Conservation (phyloP, 1,284 basidiomycete species). For the Apiotrichum gracile region DNA sequence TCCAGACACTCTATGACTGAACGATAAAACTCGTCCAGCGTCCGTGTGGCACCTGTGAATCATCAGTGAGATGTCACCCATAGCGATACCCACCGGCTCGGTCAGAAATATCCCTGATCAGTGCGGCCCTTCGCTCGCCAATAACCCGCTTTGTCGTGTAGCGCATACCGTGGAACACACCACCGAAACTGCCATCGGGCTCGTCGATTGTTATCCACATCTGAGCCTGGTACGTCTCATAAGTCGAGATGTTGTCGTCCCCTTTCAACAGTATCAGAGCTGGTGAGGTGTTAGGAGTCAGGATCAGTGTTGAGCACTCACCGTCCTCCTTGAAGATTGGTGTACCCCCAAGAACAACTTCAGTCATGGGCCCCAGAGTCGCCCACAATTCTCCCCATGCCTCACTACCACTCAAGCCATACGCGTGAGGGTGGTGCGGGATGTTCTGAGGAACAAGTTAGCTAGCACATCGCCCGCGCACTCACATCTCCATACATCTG, state of each 20-base stretch:
- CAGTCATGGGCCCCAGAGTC: slow-evolving; percentile 36
- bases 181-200: slow-evolving; percentile 33
- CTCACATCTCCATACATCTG: slow-evolving; percentile 31
- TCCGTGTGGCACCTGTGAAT: slow-evolving; percentile 25
- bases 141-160: slow-evolving; percentile 34
- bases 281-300: slow-evolving; percentile 8
- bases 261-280: slow-evolving; percentile 21
- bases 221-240: slow-evolving; percentile 31
- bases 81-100: slow-evolving; percentile 27
- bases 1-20: slow-evolving; percentile 34
- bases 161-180: slow-evolving; percentile 39
- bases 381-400: slow-evolving; percentile 44
- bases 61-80: background rate
- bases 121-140: slow-evolving; percentile 24
- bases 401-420: slow-evolving; percentile 35
- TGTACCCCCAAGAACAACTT: slow-evolving; percentile 36
- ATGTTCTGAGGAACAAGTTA: slow-evolving; percentile 4
- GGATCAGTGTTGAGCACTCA: slow-evolving; percentile 1
- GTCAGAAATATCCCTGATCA: slow-evolving; percentile 39
- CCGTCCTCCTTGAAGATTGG: slow-evolving; percentile 41
- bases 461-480: background rate
- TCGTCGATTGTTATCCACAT: slow-evolving; percentile 39
- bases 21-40: slow-evolving; percentile 33
- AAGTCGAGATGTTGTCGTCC: background rate
- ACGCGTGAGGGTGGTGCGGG: slow-evolving; percentile 39